A percentile compares a stretch with the other conserved stretches of the same genome.
Conservation (phyloP, 108 stramenopile genomes). For the Parietichytrium sp. region DNA sequence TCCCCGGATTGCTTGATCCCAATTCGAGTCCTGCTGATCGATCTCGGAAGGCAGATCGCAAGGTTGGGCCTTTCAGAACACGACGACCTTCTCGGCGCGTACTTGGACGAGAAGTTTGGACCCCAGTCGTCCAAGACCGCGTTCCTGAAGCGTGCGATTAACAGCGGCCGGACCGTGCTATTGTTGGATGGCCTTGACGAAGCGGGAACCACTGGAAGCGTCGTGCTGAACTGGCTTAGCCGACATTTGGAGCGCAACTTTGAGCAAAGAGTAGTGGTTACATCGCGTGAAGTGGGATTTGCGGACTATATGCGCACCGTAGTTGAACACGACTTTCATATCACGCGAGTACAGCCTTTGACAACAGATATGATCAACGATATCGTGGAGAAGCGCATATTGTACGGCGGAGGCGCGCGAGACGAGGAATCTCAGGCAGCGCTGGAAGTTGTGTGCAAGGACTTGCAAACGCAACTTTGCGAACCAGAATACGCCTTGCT, state of each 20-base stretch:
- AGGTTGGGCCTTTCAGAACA: neutral
- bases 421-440: too few relatives aligned
- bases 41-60: neutral
- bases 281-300: slow-evolving; percentile 20
- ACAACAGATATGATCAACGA: neutral
- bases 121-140: neutral
- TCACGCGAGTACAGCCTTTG: neutral
- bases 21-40: neutral
- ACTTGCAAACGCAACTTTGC: neutral
- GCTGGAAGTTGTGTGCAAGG: too few relatives aligned
- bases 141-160: neutral
- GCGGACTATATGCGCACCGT: too few relatives aligned
- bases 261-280: neutral
- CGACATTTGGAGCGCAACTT: neutral
- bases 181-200: slow-evolving; percentile 32
- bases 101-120: neutral
- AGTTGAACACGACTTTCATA: neutral
- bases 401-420: neutral
- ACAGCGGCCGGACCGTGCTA: neutral
- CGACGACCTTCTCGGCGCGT: neutral
- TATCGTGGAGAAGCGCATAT: neutral
- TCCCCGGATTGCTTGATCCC: neutral
- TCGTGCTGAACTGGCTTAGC: neutral
- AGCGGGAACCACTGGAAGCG: neutral
- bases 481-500: neutral